A percentile compares a stretch with the other conserved stretches of the same genome.
Evolutionary conservation across 768 basidiomycete genomes (phyloP).

Genomic region (Sporobolomyces roseus): DNA sequence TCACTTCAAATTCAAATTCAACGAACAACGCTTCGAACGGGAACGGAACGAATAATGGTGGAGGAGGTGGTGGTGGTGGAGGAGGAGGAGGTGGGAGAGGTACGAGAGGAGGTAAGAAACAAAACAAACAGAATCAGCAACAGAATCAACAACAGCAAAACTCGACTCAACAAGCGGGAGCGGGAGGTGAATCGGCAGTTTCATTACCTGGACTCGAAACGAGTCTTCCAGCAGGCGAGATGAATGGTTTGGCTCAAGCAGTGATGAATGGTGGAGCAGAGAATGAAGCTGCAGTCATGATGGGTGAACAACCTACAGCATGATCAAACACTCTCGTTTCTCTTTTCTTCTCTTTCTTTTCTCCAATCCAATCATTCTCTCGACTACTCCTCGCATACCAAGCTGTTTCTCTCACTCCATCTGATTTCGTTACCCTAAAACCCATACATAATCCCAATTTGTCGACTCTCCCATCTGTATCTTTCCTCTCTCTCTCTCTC

Average conservation of each 20-base stretch:
- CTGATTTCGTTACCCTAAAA: not conserved
- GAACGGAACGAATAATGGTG: not conserved
- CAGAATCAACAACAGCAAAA: not conserved
- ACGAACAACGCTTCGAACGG: not conserved
- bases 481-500: not conserved
- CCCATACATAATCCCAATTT: no score
- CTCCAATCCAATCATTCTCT: not conserved
- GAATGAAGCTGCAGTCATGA: constrained; percentile 32
- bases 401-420: not conserved
- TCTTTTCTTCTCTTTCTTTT: not conserved
- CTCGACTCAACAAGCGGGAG: not conserved
- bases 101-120: not conserved
- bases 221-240: constrained; percentile 22
- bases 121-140: not conserved
- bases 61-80: not conserved
- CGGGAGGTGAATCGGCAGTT: constrained; percentile 6
- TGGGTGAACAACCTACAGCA: constrained; percentile 25
- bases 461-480: not conserved
- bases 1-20: not conserved
- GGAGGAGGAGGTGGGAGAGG: constrained; percentile 1
- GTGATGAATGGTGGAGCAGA: constrained; percentile 25
- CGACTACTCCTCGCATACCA: not conserved
- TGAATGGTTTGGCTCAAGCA: constrained; percentile 21
- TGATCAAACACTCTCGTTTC: not conserved
- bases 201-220: constrained; percentile 17